Conservation (phyloP, 768 basidiomycete species). For the Pilatotrama ljubarskyi region DNA sequence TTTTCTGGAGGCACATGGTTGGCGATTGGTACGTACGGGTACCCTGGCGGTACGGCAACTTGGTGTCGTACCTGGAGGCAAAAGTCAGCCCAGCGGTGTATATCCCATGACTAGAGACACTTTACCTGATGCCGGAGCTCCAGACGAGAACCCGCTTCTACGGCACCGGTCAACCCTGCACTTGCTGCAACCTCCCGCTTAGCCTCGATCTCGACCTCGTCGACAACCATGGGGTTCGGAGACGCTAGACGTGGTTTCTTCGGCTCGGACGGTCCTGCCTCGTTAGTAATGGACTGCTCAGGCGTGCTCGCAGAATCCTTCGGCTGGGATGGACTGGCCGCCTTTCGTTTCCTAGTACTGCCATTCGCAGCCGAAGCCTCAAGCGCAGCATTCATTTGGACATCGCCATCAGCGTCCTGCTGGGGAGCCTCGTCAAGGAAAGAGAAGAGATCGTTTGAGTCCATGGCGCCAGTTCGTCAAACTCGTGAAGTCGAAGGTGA, state of each 20-base stretch:
- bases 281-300: constrained; percentile 28
- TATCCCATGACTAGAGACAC: neutral
- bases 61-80: constrained; percentile 79
- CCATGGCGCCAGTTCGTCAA: constrained; percentile 4
- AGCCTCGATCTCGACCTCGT: constrained; percentile 94
- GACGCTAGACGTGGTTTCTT: constrained; percentile 66
- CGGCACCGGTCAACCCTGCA: constrained; percentile 78
- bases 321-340: constrained; percentile 11
- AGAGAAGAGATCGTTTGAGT: constrained; percentile 56
- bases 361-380: constrained; percentile 28
- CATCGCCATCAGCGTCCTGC: constrained; percentile 39
- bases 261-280: constrained; percentile 41
- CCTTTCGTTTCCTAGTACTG: constrained; percentile 45
- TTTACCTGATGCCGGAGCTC: constrained; percentile 81
- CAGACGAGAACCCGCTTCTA: constrained; percentile 63
- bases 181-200: constrained; percentile 89
- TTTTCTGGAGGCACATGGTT: constrained; percentile 89
- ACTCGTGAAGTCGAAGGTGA: too few species aligned
- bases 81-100: neutral
- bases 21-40: constrained; percentile 87
- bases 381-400: constrained; percentile 33
- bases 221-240: constrained; percentile 77
- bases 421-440: constrained; percentile 54
- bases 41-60: constrained; percentile 93
- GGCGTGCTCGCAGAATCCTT: constrained; percentile 6